Conservation (phyloP, 2,329 filamentous ascomycete species). For the Penicillium corylophilum region DNA sequence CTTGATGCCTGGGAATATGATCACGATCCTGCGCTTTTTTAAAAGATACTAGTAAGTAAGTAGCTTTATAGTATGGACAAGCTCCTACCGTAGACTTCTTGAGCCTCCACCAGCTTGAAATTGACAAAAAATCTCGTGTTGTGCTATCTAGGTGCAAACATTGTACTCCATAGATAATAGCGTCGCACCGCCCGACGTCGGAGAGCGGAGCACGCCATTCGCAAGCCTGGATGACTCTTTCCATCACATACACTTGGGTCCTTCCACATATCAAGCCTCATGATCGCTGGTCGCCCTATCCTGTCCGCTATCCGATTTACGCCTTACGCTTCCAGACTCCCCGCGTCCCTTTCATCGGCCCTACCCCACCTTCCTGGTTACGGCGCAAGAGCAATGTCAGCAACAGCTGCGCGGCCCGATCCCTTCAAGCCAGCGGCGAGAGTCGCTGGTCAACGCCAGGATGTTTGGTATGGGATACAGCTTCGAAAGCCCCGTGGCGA, state of each 20-base stretch:
- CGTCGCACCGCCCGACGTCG: constrained; percentile 1
- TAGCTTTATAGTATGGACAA: neutral
- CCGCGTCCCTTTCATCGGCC: constrained; percentile 6
- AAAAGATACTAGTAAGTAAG: neutral
- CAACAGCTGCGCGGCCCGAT: constrained; percentile 37
- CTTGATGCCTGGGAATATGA: neutral
- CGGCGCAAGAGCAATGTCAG: constrained; percentile 40
- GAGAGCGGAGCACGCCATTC: constrained; percentile 23
- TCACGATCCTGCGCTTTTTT: neutral
- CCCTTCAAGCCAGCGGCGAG: constrained; percentile 49
- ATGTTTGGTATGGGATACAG: constrained; percentile 46
- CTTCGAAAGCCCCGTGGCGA: neutral
- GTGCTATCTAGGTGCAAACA: neutral
- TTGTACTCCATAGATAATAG: neutral
- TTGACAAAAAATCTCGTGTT: neutral
- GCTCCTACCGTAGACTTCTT: neutral
- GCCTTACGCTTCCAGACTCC: neutral
- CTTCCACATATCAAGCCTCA: constrained; percentile 7
- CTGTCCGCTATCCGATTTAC: constrained; percentile 8
- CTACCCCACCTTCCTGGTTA: constrained; percentile 21
- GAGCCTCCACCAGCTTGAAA: neutral
- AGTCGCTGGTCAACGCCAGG: constrained; percentile 51
- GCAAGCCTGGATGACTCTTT: constrained; percentile 6
- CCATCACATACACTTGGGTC: neutral
- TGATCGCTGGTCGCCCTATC: constrained; percentile 7